phyloP scores from a whole-genome alignment of 1,284 basidiomycete genomes.

The Fistulinella cinereoalba region DNA sequence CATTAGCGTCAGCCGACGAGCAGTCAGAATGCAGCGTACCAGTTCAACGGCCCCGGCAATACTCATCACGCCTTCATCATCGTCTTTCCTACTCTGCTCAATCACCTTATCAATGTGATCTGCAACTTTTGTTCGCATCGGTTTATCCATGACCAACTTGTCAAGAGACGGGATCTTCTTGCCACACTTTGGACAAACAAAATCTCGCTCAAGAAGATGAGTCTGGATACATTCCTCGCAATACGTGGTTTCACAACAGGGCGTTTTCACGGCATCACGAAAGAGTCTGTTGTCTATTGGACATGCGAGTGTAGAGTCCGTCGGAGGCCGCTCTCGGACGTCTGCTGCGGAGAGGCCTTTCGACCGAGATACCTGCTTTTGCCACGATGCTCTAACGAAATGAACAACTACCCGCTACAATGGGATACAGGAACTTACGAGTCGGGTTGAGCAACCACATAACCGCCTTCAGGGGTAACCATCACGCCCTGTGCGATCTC shows the following conservation, averaged over 20 bases:
- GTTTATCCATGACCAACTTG: constrained; percentile 77
- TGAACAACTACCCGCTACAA: constrained; percentile 3
- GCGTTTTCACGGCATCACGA: constrained; percentile 86
- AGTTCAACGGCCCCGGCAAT: constrained; percentile 19
- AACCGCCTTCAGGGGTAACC: constrained; percentile 96
- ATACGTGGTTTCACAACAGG: constrained; percentile 86
- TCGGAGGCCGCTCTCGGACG: constrained; percentile 79
- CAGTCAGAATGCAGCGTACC: constrained; percentile 11
- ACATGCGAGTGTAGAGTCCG: constrained; percentile 77
- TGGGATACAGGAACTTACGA: constrained; percentile 52
- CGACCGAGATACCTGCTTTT: constrained; percentile 80
- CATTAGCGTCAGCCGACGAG: constrained; percentile 4
- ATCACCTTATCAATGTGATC: constrained; percentile 84
- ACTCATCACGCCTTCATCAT: constrained; percentile 42
- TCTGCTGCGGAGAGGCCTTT: constrained; percentile 82
- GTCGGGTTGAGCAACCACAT: constrained; percentile 93
- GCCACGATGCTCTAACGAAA: constrained; percentile 75
- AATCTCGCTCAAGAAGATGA: constrained; percentile 88
- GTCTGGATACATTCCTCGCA: constrained; percentile 96
- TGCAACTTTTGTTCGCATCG: constrained; percentile 69
- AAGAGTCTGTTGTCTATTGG: constrained; percentile 88
- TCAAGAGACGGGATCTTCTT: constrained; percentile 85
- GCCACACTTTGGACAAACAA: constrained; percentile 85
- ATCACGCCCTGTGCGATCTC: constrained; percentile 84
- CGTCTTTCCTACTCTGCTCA: constrained; percentile 77